A percentile compares a stretch with the other conserved stretches of the same genome.
Evolutionary conservation across 768 basidiomycete genomes (phyloP).

Genomic region (Daedaleopsis sinensis): DNA sequence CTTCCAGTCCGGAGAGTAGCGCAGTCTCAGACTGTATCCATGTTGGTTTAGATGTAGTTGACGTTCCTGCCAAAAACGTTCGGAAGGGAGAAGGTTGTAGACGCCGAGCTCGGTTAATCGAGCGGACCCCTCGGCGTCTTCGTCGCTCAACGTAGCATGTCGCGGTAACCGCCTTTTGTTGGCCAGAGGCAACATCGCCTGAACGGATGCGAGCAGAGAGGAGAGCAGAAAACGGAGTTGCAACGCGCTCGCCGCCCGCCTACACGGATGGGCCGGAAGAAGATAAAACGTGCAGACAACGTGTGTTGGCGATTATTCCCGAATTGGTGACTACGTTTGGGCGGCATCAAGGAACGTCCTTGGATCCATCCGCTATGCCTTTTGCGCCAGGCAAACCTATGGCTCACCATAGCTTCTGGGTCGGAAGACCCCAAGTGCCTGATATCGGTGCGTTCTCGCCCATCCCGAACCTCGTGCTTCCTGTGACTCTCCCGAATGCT

Average conservation of each 20-base stretch:
- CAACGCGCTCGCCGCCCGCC: no score
- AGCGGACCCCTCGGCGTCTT: neutral
- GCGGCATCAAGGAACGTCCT: no score
- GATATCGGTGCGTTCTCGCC: no score
- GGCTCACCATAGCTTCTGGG: no score
- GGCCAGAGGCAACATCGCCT: neutral
- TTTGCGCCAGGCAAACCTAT: no score
- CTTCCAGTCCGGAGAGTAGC: slow-evolving; percentile 15
- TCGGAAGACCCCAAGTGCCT: no score
- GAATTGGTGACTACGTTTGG: no score
- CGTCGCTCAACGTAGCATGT: slow-evolving; percentile 5
- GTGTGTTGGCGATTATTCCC: no score
- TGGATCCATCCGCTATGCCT: no score
- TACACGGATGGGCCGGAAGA: neutral
- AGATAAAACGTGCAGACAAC: no score
- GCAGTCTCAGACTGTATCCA: slow-evolving; percentile 27
- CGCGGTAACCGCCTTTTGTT: neutral
- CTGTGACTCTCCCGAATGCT: neutral
- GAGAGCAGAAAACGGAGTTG: neutral
- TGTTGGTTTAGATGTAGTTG: slow-evolving; percentile 8
- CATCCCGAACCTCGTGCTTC: neutral
- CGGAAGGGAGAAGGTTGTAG: slow-evolving; percentile 6
- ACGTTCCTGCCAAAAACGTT: slow-evolving; percentile 19
- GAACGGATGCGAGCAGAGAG: neutral
- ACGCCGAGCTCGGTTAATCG: slow-evolving; percentile 1